Evolutionary conservation across 306 rosid genomes (phyloP).

Genomic region (Rosa multiflora): DNA sequence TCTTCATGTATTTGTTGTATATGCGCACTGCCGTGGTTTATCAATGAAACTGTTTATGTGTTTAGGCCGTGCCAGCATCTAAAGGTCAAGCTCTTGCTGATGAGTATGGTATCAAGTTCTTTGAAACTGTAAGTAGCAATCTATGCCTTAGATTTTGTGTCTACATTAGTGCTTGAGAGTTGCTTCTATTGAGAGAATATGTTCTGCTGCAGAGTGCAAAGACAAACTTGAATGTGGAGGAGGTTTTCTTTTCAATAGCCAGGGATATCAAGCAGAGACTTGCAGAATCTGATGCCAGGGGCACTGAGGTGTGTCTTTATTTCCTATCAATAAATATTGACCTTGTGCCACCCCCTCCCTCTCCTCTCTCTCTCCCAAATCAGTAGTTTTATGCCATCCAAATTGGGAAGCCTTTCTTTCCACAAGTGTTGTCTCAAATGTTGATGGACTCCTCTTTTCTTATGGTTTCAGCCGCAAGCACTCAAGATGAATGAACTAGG

Average conservation of each 20-base stretch:
- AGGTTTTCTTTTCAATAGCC: conserved; percentile 83
- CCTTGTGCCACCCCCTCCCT: background rate
- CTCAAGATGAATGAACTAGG: conserved; percentile 66
- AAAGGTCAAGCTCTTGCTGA: conserved; percentile 94
- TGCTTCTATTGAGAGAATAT: conserved; percentile 27
- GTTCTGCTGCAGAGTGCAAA: conserved; percentile 73
- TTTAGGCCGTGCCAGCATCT: conserved; percentile 76
- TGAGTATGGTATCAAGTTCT: conserved; percentile 85
- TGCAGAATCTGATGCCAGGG: conserved; percentile 69
- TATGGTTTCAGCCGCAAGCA: conserved; percentile 58
- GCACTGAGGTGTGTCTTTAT: conserved; percentile 45
- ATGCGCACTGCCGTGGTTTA: background rate
- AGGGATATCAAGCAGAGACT: conserved; percentile 83
- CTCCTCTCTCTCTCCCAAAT: background rate
- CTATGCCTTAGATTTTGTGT: conserved; percentile 15
- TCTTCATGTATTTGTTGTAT: background rate
- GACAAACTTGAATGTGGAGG: conserved; percentile 86
- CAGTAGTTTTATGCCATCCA: background rate
- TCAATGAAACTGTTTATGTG: conserved; percentile 13
- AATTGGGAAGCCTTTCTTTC: conserved; percentile 13
- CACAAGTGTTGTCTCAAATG: conserved; percentile 6
- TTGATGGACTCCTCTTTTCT: conserved; percentile 19
- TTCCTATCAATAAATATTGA: background rate
- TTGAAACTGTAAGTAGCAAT: conserved; percentile 70
- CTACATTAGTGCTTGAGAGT: conserved; percentile 5